phyloP scores from a whole-genome alignment of 768 basidiomycete species.

The Suillus paluster region DNA sequence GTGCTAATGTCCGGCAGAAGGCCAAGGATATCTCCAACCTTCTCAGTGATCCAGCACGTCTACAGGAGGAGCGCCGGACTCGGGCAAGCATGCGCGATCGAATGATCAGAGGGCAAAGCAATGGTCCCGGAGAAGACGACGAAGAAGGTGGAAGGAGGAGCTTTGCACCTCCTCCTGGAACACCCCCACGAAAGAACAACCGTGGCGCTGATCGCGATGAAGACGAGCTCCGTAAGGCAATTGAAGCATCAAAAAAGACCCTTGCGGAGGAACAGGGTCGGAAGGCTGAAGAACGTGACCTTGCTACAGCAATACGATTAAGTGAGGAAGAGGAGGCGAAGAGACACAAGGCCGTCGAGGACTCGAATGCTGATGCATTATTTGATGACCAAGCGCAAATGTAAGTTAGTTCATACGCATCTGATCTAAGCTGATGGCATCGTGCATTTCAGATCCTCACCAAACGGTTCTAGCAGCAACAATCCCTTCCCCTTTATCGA shows the following conservation, averaged over 20 bases:
- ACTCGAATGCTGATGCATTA: constrained; percentile 71
- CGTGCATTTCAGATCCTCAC: constrained; percentile 31
- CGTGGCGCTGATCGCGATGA: constrained; percentile 58
- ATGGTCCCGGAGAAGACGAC: constrained; percentile 45
- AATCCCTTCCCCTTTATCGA: constrained; percentile 69
- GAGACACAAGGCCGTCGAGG: constrained; percentile 70
- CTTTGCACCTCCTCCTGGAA: constrained; percentile 9
- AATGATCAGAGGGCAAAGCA: constrained; percentile 71
- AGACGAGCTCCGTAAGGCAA: constrained; percentile 83
- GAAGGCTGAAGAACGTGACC: constrained; percentile 77
- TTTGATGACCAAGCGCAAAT: constrained; percentile 88
- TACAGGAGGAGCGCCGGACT: constrained; percentile 82
- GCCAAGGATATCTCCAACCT: constrained; percentile 98
- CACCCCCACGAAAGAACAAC: constrained; percentile 23
- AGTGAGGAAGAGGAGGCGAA: constrained; percentile 91
- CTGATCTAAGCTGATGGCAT: constrained; percentile 11
- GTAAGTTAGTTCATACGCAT: constrained; percentile 48
- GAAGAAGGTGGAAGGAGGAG: constrained; percentile 21
- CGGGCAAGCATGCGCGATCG: constrained; percentile 94
- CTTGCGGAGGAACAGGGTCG: constrained; percentile 70
- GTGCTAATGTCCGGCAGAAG: constrained; percentile 96
- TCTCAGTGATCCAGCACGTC: constrained; percentile 80
- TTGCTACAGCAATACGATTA: constrained; percentile 79
- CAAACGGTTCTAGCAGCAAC: constrained; percentile 33
- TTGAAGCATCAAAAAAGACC: constrained; percentile 85